Percentiles rank a stretch among this genome's conserved stretches.
phyloP scores from a whole-genome alignment of 192 early-diverging fungal species.

The Thoreauomyces humboldtii region DNA sequence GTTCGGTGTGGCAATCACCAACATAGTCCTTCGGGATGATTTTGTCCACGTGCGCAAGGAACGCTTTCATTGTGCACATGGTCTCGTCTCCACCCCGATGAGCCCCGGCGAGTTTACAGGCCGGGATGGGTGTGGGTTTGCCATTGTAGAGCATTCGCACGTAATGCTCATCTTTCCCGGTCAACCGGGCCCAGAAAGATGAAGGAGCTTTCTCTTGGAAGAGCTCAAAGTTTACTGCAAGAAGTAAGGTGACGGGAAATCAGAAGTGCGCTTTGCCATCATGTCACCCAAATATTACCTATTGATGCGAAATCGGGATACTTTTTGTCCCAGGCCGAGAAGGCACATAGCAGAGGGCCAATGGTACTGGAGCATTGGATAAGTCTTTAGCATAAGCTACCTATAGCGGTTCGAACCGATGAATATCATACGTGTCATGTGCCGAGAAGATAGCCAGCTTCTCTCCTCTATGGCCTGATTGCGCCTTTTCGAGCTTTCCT shows the following conservation, averaged over 20 bases:
- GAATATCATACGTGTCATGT: slow-evolving; percentile 43
- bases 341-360: slow-evolving; percentile 24
- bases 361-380: slow-evolving; percentile 25
- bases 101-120: slow-evolving; percentile 4
- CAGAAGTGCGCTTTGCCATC: no score
- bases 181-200: not conserved
- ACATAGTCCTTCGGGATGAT: slow-evolving; percentile 30
- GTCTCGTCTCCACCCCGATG: slow-evolving; percentile 23
- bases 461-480: not conserved
- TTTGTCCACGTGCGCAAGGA: slow-evolving; percentile 29
- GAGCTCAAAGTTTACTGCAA: slow-evolving; percentile 28
- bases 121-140: slow-evolving; percentile 20
- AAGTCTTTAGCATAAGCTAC: no score
- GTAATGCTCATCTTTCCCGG: slow-evolving; percentile 16
- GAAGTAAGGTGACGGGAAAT: no score
- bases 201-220: slow-evolving; percentile 19
- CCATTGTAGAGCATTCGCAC: slow-evolving; percentile 36
- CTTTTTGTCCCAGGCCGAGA: slow-evolving; percentile 16
- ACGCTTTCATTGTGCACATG: slow-evolving; percentile 40
- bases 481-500: slow-evolving; percentile 2
- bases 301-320: slow-evolving; percentile 31
- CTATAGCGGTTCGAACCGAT: no score
- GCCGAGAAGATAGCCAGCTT: slow-evolving; percentile 37
- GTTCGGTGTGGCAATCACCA: no score
- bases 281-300: no score